Conservation (phyloP, 2,329 filamentous ascomycete species). For the Pezicula radicicola region DNA sequence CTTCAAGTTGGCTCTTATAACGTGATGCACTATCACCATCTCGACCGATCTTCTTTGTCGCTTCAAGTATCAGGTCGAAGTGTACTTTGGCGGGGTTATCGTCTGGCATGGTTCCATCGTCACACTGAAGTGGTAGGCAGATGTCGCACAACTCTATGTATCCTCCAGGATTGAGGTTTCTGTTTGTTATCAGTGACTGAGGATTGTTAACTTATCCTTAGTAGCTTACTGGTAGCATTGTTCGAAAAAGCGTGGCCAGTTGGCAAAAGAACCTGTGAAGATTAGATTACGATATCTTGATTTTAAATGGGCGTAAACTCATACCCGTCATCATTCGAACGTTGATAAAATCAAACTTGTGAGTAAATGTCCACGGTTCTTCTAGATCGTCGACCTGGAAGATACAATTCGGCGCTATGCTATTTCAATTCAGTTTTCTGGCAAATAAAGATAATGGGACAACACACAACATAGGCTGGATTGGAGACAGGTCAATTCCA, state of each 20-base stretch:
- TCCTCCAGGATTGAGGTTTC: slow-evolving; percentile 36
- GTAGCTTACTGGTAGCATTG: too few relatives aligned
- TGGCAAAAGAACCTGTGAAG: background rate
- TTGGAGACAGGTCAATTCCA: too few relatives aligned
- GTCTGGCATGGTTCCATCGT: slow-evolving; percentile 32
- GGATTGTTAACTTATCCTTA: background rate
- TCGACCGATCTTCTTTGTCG: slow-evolving; percentile 22
- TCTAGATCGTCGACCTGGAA: slow-evolving; percentile 49
- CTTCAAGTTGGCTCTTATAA: background rate
- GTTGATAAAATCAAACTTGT: slow-evolving; percentile 47
- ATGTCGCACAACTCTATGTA: slow-evolving; percentile 41
- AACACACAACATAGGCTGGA: too few relatives aligned
- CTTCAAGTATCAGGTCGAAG: slow-evolving; percentile 9
- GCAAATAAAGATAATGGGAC: too few relatives aligned
- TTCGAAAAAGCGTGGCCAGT: too few relatives aligned
- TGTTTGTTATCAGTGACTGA: background rate
- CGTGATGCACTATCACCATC: slow-evolving; percentile 21
- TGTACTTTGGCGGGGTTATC: slow-evolving; percentile 10
- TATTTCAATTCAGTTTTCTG: background rate
- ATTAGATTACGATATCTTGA: background rate
- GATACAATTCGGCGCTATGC: slow-evolving; percentile 43
- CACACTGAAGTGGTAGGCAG: slow-evolving; percentile 29
- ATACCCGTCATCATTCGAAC: slow-evolving; percentile 29
- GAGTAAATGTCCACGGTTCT: slow-evolving; percentile 41
- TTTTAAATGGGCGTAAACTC: background rate